These are phyloP conservation scores for Perilla frutescens DNA, from an alignment of 257 asterid species.

Conservation along the genomic window DNA sequence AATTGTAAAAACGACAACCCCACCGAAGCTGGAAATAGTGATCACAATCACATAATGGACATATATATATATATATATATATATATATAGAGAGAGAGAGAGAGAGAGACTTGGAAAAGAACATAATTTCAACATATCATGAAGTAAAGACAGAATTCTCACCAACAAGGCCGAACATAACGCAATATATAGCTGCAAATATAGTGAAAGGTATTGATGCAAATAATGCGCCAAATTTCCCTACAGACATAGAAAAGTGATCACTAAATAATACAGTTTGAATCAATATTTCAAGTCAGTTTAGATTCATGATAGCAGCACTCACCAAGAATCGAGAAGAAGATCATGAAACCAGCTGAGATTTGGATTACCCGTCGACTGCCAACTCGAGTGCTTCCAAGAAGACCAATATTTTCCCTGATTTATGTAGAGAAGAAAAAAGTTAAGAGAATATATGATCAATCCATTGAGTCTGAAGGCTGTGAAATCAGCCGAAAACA, in stretches of 20 bases:
- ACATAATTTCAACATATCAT: background rate
- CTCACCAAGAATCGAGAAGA: conserved; percentile 82
- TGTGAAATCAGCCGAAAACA: background rate
- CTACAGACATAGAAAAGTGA: conserved; percentile 42
- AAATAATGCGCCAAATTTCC: conserved; percentile 95
- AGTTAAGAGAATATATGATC: background rate
- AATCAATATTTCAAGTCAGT: background rate
- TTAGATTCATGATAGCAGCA: conserved; percentile 3
- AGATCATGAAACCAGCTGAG: conserved; percentile 97
- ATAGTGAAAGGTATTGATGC: conserved; percentile 96
- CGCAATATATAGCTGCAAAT: conserved; percentile 90
- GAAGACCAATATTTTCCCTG: conserved; percentile 96
- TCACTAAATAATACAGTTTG: background rate
- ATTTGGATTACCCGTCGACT: conserved; percentile 93
- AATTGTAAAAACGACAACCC: conserved; percentile 94
- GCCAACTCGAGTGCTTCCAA: conserved; percentile 98
- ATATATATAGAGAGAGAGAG: background rate
- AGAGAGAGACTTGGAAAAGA: background rate
- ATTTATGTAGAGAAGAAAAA: conserved; percentile 2
- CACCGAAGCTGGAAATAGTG: conserved; percentile 71
- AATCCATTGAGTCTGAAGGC: background rate
- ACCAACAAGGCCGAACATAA: conserved; percentile 94
- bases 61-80: too few relatives aligned
- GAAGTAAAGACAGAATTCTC: conserved; percentile 22
- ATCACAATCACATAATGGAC: conserved; percentile 11